Percentiles rank a stretch among this genome's conserved stretches.
Evolutionary conservation across 2,329 filamentous ascomycete genomes (phyloP).

Genomic region (Sclerotinia trifoliorum): DNA sequence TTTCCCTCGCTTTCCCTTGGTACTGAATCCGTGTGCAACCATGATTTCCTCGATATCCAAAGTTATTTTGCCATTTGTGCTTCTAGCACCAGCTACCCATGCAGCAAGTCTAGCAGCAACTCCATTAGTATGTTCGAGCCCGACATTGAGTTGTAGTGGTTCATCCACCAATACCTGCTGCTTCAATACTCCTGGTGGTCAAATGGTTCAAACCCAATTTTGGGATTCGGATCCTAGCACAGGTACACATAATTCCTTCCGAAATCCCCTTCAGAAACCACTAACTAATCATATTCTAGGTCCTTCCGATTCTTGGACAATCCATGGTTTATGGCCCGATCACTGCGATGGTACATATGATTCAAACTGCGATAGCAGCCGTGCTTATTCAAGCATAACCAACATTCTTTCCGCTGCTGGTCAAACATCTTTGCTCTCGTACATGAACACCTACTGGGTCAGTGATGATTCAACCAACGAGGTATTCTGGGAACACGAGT

Average conservation of each 20-base stretch:
- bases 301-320: constrained; percentile 67
- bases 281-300: constrained; percentile 9
- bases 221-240: constrained; percentile 68
- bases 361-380: constrained; percentile 60
- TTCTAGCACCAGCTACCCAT: constrained; percentile 17
- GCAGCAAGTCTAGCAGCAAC: constrained; percentile 29
- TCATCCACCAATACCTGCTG: constrained; percentile 65
- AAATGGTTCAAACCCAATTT: constrained; percentile 73
- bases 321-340: constrained; percentile 67
- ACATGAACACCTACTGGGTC: constrained; percentile 65
- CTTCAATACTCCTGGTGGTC: constrained; percentile 70
- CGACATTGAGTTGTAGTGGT: constrained; percentile 51
- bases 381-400: constrained; percentile 64
- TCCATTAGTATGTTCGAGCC: constrained; percentile 34
- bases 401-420: constrained; percentile 57
- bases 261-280: not conserved
- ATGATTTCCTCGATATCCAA: constrained; percentile 13
- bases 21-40: not conserved
- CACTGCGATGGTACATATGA: constrained; percentile 69
- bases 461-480: constrained; percentile 62
- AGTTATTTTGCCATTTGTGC: constrained; percentile 16
- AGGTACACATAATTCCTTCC: constrained; percentile 11
- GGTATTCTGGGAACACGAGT: constrained; percentile 72
- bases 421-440: constrained; percentile 56
- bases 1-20: constrained; percentile 9